Conservation (phyloP, 352 stramenopile genomes). For the Globisporangium canariense region DNA sequence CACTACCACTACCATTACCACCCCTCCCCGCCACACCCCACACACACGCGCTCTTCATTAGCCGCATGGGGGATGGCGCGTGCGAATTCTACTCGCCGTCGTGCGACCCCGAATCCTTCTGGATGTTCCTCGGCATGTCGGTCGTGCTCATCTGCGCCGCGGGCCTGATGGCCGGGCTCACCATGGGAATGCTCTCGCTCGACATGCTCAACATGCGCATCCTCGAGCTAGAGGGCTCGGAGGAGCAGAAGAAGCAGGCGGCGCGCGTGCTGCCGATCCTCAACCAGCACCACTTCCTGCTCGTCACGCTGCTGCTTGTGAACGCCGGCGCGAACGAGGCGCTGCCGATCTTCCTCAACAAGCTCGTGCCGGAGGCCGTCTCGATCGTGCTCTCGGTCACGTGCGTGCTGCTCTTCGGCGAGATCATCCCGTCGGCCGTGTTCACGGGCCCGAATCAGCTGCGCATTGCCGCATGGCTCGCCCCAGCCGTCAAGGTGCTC, state of each 20-base stretch:
- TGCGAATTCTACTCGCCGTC: conserved; percentile 63
- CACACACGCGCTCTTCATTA: not conserved
- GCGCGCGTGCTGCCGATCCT: conserved; percentile 86
- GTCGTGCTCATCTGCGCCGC: conserved; percentile 49
- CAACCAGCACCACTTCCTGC: conserved; percentile 87
- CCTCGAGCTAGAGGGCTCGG: conserved; percentile 69
- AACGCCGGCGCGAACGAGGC: conserved; percentile 93
- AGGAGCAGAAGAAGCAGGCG: conserved; percentile 72
- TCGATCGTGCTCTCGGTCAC: conserved; percentile 94
- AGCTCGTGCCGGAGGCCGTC: conserved; percentile 73
- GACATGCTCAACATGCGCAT: conserved; percentile 83
- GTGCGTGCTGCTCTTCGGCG: conserved; percentile 93
- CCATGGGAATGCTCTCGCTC: conserved; percentile 69
- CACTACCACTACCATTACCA: no score
- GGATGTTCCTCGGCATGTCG: conserved; percentile 44
- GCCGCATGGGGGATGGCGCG: conserved; percentile 17
- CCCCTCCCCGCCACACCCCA: not conserved
- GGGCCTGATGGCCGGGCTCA: conserved; percentile 74
- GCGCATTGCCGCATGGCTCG: conserved; percentile 74
- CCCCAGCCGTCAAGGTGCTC: conserved; percentile 82
- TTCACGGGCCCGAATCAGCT: conserved; percentile 95
- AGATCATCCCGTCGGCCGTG: conserved; percentile 93
- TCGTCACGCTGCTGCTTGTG: conserved; percentile 94
- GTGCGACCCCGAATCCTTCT: conserved; percentile 67
- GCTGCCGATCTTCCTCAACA: conserved; percentile 92